Conservation (phyloP, 345 rosid genomes). For the Gossypium longicalyx region DNA sequence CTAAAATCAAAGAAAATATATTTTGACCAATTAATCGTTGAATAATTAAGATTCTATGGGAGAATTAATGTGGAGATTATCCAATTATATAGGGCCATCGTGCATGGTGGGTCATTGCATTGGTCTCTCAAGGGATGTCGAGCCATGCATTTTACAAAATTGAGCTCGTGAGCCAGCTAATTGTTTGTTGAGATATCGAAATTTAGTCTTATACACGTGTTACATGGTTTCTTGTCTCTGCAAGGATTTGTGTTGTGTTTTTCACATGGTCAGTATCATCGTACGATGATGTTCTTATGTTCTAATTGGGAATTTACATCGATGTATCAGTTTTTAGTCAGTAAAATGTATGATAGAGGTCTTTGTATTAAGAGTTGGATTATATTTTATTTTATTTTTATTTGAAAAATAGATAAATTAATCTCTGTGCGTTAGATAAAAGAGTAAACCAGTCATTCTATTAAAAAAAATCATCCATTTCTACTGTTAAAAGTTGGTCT, state of each 20-base stretch:
- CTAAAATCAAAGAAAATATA: not conserved
- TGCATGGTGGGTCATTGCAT: no score
- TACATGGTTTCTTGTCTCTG: no score
- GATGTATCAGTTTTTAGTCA: not conserved
- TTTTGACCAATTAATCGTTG: not conserved
- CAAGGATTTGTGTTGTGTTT: not conserved
- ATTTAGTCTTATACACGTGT: not conserved
- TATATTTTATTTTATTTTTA: no score
- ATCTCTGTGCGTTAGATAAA: accelerated
- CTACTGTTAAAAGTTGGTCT: no score
- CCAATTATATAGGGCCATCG: no score
- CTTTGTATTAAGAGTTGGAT: no score
- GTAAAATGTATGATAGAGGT: no score
- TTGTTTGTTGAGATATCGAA: not conserved
- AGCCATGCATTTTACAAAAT: not conserved
- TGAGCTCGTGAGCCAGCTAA: constrained; percentile 5
- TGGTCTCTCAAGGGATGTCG: not conserved
- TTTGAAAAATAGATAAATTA: no score
- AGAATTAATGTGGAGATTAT: no score
- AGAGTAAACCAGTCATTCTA: accelerated
- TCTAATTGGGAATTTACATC: not conserved
- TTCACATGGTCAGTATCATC: not conserved
- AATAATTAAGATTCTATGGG: not conserved
- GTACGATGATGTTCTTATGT: no score
- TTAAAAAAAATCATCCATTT: no score